Evolutionary conservation across 2,329 filamentous ascomycete species (phyloP).

Genomic region (Diaporthe sp.): DNA sequence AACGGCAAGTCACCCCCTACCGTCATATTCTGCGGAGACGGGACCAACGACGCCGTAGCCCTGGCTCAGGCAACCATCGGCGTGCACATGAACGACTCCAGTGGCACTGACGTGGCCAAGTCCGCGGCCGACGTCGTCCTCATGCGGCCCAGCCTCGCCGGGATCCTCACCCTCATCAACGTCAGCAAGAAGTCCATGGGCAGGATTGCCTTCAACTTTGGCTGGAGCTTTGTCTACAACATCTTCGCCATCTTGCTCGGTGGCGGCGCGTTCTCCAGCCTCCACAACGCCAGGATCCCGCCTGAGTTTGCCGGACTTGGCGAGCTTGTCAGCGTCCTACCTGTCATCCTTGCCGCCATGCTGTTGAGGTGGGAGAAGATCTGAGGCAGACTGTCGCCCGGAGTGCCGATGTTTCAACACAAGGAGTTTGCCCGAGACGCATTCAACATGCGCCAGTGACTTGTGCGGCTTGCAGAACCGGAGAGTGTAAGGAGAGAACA

Average conservation of each 20-base stretch:
- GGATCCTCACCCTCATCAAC: constrained; percentile 71
- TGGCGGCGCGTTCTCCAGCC: constrained; percentile 72
- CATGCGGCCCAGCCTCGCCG: constrained; percentile 67
- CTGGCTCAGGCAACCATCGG: constrained; percentile 80
- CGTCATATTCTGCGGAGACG: constrained; percentile 82
- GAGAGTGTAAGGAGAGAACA: neutral
- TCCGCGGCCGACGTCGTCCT: constrained; percentile 79
- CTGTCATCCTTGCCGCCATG: constrained; percentile 73
- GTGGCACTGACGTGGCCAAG: constrained; percentile 73
- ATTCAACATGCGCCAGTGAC: constrained; percentile 21
- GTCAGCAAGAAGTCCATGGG: constrained; percentile 60
- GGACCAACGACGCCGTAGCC: constrained; percentile 83
- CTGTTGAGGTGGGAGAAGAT: constrained; percentile 58
- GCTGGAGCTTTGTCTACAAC: constrained; percentile 80
- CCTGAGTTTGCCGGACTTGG: constrained; percentile 78
- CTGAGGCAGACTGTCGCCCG: constrained; percentile 37
- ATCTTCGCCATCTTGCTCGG: constrained; percentile 76
- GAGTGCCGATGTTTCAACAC: neutral
- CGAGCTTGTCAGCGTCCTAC: constrained; percentile 81
- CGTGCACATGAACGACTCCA: constrained; percentile 72
- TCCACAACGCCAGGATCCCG: constrained; percentile 57
- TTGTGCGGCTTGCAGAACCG: neutral
- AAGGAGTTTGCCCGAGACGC: neutral
- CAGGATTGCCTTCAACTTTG: constrained; percentile 77
- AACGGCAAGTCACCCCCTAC: constrained; percentile 47